A percentile compares a stretch with the other conserved stretches of the same genome.
Conservation (phyloP, 2,329 filamentous ascomycete species). For the Parastagonospora nodorum region DNA sequence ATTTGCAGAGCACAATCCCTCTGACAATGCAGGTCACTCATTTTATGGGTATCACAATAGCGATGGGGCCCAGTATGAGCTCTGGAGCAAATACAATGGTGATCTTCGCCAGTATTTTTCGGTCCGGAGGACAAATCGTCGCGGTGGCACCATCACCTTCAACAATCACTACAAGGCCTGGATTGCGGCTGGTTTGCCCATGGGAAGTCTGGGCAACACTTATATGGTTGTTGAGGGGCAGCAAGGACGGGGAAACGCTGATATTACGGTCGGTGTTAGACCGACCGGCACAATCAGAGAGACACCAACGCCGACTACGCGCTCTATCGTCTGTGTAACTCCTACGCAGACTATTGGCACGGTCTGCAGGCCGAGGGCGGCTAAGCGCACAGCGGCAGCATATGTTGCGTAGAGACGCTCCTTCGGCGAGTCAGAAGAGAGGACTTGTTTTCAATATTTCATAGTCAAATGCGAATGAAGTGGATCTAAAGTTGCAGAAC, state of each 20-base stretch:
- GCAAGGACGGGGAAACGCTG: constrained; percentile 3
- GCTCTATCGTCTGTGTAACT: constrained; percentile 3
- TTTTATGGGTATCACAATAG: constrained; percentile 6
- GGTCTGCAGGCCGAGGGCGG: constrained; percentile 1
- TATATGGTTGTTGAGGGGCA: constrained; percentile 5
- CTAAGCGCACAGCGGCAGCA: neutral
- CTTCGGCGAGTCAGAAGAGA: no score
- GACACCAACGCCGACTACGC: constrained; percentile 7
- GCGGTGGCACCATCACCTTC: constrained; percentile 7
- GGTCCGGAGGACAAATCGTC: constrained; percentile 5
- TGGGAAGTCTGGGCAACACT: constrained; percentile 2
- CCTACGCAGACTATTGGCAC: constrained; percentile 8
- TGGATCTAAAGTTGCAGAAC: no score
- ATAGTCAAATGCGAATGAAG: no score
- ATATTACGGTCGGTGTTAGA: constrained; percentile 6
- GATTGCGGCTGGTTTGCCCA: constrained; percentile 2
- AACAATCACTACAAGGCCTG: constrained; percentile 4
- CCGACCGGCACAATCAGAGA: constrained; percentile 1
- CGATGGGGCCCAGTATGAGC: constrained; percentile 4
- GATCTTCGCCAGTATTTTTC: constrained; percentile 5
- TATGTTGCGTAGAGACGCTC: neutral
- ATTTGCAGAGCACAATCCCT: constrained; percentile 39
- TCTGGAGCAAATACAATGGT: constrained; percentile 6
- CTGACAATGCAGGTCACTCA: constrained; percentile 38
- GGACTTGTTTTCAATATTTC: no score